Conservation (phyloP, 768 basidiomycete species). For the Hemileccinum impolitum region DNA sequence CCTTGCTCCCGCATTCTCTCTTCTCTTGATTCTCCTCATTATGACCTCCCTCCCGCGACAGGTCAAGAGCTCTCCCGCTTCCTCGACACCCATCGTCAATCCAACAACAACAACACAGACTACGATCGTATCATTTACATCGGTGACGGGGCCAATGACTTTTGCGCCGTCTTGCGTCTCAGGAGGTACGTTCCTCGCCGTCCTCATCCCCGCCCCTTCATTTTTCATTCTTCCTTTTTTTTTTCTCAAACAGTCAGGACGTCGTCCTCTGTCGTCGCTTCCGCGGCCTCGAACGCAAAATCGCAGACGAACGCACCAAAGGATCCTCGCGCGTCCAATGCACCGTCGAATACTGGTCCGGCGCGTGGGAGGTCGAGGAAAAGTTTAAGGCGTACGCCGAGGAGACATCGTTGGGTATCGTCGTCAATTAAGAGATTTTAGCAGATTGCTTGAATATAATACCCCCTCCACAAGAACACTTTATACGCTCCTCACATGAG, state of each 20-base stretch:
- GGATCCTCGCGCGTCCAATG: slow-evolving; percentile 67
- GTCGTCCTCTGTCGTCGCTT: slow-evolving; percentile 73
- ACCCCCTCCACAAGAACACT: too few species aligned
- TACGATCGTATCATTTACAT: slow-evolving; percentile 86
- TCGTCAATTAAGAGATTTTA: too few species aligned
- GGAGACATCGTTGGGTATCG: slow-evolving; percentile 1
- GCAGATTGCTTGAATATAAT: too few species aligned
- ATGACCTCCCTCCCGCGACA: slow-evolving; percentile 33
- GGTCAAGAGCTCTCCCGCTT: slow-evolving; percentile 93
- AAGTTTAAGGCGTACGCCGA: slow-evolving; percentile 41
- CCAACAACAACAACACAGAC: slow-evolving; percentile 43
- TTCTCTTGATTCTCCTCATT: neutral
- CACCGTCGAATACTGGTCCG: slow-evolving; percentile 80
- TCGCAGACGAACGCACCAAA: slow-evolving; percentile 50
- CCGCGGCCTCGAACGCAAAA: slow-evolving; percentile 77
- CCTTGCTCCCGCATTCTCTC: too few species aligned
- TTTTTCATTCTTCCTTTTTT: neutral
- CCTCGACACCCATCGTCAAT: slow-evolving; percentile 42
- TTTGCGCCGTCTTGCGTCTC: slow-evolving; percentile 85
- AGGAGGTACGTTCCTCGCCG: slow-evolving; percentile 60
- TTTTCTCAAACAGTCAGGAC: slow-evolving; percentile 60
- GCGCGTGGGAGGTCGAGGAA: slow-evolving; percentile 97
- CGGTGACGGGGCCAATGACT: slow-evolving; percentile 95
- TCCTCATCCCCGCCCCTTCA: neutral
- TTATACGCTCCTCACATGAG: too few species aligned